Evolutionary conservation across 345 rosid species (phyloP), one percentile per base, ranked within the genome.

Genomic region (Arabidopsis arenosa): DNA sequence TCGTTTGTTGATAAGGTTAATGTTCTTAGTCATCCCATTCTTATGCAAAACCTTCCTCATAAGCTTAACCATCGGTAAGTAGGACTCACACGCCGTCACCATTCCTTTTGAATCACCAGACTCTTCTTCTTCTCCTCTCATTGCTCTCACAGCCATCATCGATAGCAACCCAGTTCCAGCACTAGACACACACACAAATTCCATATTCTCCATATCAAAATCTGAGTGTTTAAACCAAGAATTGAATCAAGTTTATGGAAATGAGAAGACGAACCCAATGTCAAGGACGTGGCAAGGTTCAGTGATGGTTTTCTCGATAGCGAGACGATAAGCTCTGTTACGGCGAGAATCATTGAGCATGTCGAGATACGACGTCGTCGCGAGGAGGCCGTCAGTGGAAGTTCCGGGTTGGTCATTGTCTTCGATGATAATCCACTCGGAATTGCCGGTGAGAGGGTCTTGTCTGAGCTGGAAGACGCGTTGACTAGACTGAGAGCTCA

Each of bases 81-180:
- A 92, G 21, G 97, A 92, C 74, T 95, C 99, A 28, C 90, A 92
- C 3, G 99, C 92, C 47, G 97, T 92, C 36, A 92, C 97, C 58
- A 5, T 72, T 43, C 88, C 89, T 28, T 77, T 68, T 9, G 71
- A 33, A 26, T 51, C 68, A 36, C 18, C 49, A 5, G 45, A 44
- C 11, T 30, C 66, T 70, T 66, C 39, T 15, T 73, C 23, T 6
- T 75, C 28, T 7, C 47, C 59, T 7, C 80, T 85, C 45, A 75
- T 60, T 0, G 92, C 93, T 63, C 88, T 81, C 1, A 90, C 96
- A 68, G 92, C 90, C 98, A 92, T 94, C 98, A 92, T 92, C 11
- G 98, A 94, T 13, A 94, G 77, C 85, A 94, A 83, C 2, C 97
- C 98, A 66, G 98, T 90, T 74, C 98, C 98, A 45, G 98, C 97